Evolutionary conservation across 148 eudicot species (phyloP), one percentile per base, ranked within the genome.

Genomic region (Amaranthus cruentus): DNA sequence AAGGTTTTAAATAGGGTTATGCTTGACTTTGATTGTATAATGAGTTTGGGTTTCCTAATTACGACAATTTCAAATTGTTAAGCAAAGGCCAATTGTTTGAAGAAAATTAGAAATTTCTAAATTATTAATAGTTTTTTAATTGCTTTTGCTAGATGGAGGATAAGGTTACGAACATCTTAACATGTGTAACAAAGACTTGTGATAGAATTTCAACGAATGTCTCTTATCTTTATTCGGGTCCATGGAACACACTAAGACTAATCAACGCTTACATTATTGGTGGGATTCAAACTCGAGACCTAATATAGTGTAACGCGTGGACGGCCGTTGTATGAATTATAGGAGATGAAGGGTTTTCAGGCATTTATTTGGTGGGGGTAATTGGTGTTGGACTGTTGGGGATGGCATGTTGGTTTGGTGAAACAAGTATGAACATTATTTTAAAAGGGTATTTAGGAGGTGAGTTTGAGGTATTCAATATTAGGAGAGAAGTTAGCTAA

Each of bases 381-480:
- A 18, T 5, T 43, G 64, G 46, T 18, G 9, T 60, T 21, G 38
- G 18, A 46, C 9, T 60, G 64, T 2, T 60, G 64, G 7, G 48
- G 28, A 61, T 75, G 68, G 44, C 59, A 51, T 52, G 68, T 69
- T 68, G 68, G 55, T 70, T 52, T 69, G 65, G 47, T 76, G 73
- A 70, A 54, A 68, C 44, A 72, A 52, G 61, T 58, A 55, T 69
- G 47, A 68, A 5, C 53, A 47, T 70, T 62, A 61, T 61, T n/a
- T 28, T 60, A 57, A 66, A 56, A 14, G 42, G 54, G 10, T 43
- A 46, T 77, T 70, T 46, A 54, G 78, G 44, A 59, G 68, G 68
- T 52, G 15, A 59, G 73, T 59, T 66, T 60, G 51, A 60, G 69
- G 61, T 60, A 76, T 76, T 69, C 46, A 69, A 70, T 70, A 70